Conservation (phyloP, 2,329 filamentous ascomycete species). For the Aspergillus carbonarius region DNA sequence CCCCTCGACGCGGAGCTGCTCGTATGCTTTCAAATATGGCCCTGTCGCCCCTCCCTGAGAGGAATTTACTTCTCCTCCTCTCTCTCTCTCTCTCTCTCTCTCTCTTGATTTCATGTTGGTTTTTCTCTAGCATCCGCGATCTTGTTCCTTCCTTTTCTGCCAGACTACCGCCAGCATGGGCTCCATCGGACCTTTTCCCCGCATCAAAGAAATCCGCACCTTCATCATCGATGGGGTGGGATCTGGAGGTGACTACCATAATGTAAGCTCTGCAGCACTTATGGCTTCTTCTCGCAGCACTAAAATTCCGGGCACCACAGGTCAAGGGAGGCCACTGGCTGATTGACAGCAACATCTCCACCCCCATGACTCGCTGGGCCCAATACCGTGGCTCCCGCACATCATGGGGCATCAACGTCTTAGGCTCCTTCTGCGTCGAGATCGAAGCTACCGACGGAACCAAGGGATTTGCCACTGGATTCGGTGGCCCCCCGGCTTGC, state of each 20-base stretch:
- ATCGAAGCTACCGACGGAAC: conserved; percentile 86
- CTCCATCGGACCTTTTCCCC: conserved; percentile 36
- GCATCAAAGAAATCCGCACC: conserved; percentile 47
- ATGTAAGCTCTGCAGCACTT: conserved; percentile 59
- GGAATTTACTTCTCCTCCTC: conserved; percentile 14
- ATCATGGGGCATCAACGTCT: conserved; percentile 92
- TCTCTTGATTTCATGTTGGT: too few relatives aligned
- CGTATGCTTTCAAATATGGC: conserved; percentile 21
- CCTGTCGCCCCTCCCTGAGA: conserved; percentile 3
- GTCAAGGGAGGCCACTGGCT: conserved; percentile 66
- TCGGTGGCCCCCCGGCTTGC: conserved; percentile 88
- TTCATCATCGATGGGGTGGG: conserved; percentile 49
- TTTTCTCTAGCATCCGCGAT: conserved; percentile 5
- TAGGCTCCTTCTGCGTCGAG: conserved; percentile 89
- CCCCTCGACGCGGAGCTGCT: conserved; percentile 4
- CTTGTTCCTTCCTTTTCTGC: not conserved
- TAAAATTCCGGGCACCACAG: conserved; percentile 15
- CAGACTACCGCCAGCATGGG: conserved; percentile 27
- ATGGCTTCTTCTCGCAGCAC: not conserved
- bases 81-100: too few relatives aligned
- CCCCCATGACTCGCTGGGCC: conserved; percentile 86
- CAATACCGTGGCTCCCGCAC: conserved; percentile 84
- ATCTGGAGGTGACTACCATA: conserved; percentile 69
- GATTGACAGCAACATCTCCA: conserved; percentile 88
- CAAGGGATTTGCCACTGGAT: conserved; percentile 91